Percentiles rank a stretch among this genome's conserved stretches.
phyloP scores from a whole-genome alignment of 2,329 filamentous ascomycete genomes.

The Mycosphaerella arachidis region DNA sequence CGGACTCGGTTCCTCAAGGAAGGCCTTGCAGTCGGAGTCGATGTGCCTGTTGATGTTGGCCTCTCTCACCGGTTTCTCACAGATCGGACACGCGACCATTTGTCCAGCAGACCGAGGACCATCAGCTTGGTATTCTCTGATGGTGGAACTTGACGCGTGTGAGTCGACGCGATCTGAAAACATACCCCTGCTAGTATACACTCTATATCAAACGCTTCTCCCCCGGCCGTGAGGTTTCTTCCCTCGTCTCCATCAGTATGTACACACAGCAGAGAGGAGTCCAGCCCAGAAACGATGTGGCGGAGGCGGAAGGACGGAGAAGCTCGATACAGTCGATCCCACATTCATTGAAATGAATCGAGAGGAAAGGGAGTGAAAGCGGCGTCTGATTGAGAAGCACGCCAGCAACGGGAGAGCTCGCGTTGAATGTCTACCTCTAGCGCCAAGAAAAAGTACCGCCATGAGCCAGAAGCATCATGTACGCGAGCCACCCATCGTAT shows the following conservation, averaged over 20 bases:
- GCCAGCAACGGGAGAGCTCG: too few relatives aligned
- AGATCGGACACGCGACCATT: conserved; percentile 36
- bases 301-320: background rate
- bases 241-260: too few relatives aligned
- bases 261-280: too few relatives aligned
- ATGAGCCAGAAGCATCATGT: too few relatives aligned
- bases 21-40: conserved; percentile 72
- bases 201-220: background rate
- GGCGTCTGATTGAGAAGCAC: too few relatives aligned
- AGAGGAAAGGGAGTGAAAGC: too few relatives aligned
- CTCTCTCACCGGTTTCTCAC: conserved; percentile 45
- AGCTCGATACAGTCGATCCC: too few relatives aligned
- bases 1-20: conserved; percentile 53
- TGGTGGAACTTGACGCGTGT: background rate
- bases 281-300: too few relatives aligned
- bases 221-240: background rate
- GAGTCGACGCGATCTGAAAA: background rate
- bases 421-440: too few relatives aligned
- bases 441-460: too few relatives aligned
- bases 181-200: background rate
- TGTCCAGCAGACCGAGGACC: background rate
- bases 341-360: too few relatives aligned
- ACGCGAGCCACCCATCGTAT: too few relatives aligned
- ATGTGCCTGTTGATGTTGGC: conserved; percentile 83
- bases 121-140: background rate